Base-by-base conservation (phyloP, 129 eudicot species). In the Centella asiatica region DNA sequence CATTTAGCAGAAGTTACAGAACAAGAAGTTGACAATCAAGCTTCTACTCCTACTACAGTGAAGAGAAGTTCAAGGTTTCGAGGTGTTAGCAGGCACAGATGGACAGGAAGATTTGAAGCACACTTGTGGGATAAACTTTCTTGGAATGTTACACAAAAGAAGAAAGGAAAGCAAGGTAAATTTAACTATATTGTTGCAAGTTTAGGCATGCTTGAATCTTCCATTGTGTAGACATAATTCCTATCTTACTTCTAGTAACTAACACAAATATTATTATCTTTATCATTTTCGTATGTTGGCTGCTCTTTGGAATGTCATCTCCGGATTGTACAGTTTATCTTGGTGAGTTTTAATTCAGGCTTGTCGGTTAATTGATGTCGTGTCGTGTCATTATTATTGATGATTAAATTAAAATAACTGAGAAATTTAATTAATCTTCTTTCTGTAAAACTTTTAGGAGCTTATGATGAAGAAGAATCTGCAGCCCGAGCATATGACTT, bases 401-500 rank as follows among this genome's bases (percentile, higher is more conserved):
- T n/a, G n/a, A n/a, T n/a, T n/a, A n/a, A n/a, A n/a, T n/a, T n/a
- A n/a, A n/a, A n/a, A n/a, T n/a, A n/a, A n/a, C n/a, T n/a, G n/a
- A n/a, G 1, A 39, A 7, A 34, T 34, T 34, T 37, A 37, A 37
- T n/a, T 13, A 69, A 45, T 3, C 57, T 63, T 39, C 17, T 19
- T 6, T 72, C 44, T 33, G 17, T 4, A 65, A 32, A 66, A 40
- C 66, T 36, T 7, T 49, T 77, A 85, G 94, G 94, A 58, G 94
- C 94, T 11, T 86, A 82, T 55, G 95, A 86, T 77, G 86, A 86
- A 65, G 95, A 86, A 68, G 95, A 86, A 82, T 74, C 89, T 54
- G 95, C 89, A 76, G 95, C 89, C 31, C 66, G 89, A 58, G 95
- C 95, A 31, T 86, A 86, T 72, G 95, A 86, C 72, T 78, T 86